These are phyloP conservation scores for Chrysosphaeria jannelii DNA, from an alignment of 2,329 filamentous ascomycete genomes.

Conservation along the genomic window DNA sequence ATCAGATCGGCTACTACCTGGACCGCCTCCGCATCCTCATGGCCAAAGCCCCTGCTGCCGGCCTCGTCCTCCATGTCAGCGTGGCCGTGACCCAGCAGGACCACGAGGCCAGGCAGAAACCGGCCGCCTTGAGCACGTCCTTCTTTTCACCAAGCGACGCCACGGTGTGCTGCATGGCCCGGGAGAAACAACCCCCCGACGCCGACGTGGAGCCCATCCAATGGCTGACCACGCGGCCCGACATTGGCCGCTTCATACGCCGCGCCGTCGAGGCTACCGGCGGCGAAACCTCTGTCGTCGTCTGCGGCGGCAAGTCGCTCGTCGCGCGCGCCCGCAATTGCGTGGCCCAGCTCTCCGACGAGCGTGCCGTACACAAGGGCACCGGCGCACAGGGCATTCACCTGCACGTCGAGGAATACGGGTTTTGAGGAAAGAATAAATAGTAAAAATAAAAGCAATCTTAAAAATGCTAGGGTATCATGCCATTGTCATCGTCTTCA, in stretches of 20 bases:
- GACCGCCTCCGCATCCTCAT: conserved; percentile 17
- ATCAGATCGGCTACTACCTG: conserved; percentile 25
- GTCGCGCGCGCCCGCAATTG: conserved; percentile 22
- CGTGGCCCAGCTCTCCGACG: conserved; percentile 24
- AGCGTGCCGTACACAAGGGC: conserved; percentile 31
- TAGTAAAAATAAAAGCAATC: not conserved
- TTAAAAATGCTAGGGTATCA: not conserved
- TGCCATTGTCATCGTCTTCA: too few species aligned
- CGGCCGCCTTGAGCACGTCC: too few species aligned
- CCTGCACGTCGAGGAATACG: conserved; percentile 27
- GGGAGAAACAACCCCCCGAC: conserved; percentile 5
- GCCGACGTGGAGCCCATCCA: conserved; percentile 8
- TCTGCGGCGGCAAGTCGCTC: conserved; percentile 25
- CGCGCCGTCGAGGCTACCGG: conserved; percentile 23
- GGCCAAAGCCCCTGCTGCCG: conserved; percentile 10
- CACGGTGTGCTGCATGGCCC: conserved; percentile 1
- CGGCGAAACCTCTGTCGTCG: conserved; percentile 29
- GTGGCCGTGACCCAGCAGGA: conserved; percentile 18
- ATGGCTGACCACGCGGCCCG: conserved; percentile 16
- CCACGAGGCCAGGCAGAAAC: not conserved
- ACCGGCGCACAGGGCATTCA: conserved; percentile 31
- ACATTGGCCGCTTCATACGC: conserved; percentile 20
- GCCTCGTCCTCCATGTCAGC: conserved; percentile 19
- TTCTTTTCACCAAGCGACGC: too few species aligned
- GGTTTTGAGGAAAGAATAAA: too few species aligned